Percentiles rank a stretch among this genome's conserved stretches.
Conservation (phyloP, 2,329 filamentous ascomycete genomes). For the Dendrostoma leiphaemia region DNA sequence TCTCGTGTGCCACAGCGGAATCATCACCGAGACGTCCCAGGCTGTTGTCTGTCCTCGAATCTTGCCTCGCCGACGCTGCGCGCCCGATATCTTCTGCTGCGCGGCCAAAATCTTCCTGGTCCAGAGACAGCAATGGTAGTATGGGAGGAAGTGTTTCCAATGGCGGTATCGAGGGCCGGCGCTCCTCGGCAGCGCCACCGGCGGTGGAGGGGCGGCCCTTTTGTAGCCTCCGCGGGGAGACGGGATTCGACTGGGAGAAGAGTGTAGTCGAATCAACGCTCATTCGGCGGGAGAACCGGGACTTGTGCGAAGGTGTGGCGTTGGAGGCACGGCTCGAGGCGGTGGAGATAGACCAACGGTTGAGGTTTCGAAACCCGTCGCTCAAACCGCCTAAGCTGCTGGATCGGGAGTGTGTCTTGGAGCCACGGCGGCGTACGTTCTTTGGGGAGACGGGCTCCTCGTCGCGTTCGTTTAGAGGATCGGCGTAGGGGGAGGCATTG, state of each 20-base stretch:
- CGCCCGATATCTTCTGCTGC: slow-evolving; percentile 23
- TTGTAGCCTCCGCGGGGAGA: slow-evolving; percentile 37
- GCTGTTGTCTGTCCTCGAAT: slow-evolving; percentile 20
- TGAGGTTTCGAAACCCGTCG: slow-evolving; percentile 46
- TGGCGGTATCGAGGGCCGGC: slow-evolving; percentile 27
- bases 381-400: slow-evolving; percentile 35
- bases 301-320: slow-evolving; percentile 30
- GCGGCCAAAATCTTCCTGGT: slow-evolving; percentile 30
- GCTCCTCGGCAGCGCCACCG: slow-evolving; percentile 24
- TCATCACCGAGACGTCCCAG: slow-evolving; percentile 25
- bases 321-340: slow-evolving; percentile 45
- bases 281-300: slow-evolving; percentile 38
- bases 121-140: slow-evolving; percentile 38
- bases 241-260: slow-evolving; percentile 20
- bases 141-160: slow-evolving; percentile 40
- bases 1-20: slow-evolving; percentile 18
- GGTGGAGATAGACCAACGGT: slow-evolving; percentile 54
- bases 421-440: slow-evolving; percentile 13
- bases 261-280: slow-evolving; percentile 41
- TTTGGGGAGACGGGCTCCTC: slow-evolving; percentile 22
- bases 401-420: slow-evolving; percentile 33
- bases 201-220: slow-evolving; percentile 35
- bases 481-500: slow-evolving; percentile 23
- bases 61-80: slow-evolving; percentile 9
- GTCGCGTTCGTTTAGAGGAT: slow-evolving; percentile 18